These are phyloP conservation scores for Fraxinus albicans DNA, from an alignment of 305 asterid species.

Conservation along the genomic window DNA sequence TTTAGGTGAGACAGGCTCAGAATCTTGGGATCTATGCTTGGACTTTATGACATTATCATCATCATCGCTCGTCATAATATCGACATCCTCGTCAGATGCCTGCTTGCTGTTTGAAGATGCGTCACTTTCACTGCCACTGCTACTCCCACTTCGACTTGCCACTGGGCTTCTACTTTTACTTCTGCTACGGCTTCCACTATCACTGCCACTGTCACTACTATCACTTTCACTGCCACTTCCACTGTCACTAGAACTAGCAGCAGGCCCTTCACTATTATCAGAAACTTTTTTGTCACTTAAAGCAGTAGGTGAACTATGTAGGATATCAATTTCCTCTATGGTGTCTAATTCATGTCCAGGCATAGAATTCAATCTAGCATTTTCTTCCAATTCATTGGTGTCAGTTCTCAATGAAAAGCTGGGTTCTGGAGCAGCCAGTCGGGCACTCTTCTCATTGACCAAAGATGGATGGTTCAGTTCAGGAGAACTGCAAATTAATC, in stretches of 20 bases:
- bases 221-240: conserved; percentile 53
- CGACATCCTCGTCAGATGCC: conserved; percentile 94
- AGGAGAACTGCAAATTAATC: conserved; percentile 61
- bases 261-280: conserved; percentile 51
- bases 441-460: conserved; percentile 46
- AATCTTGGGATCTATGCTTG: conserved; percentile 45
- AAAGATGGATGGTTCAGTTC: conserved; percentile 52
- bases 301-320: conserved; percentile 50
- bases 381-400: conserved; percentile 49
- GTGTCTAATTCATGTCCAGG: conserved; percentile 44
- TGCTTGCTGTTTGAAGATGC: conserved; percentile 90
- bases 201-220: conserved; percentile 64
- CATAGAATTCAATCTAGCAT: conserved; percentile 43
- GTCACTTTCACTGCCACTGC: conserved; percentile 88
- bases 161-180: conserved; percentile 72
- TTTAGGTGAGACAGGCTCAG: conserved; percentile 41
- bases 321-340: conserved; percentile 44
- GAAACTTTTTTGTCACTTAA: conserved; percentile 50
- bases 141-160: conserved; percentile 71
- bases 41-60: conserved; percentile 46
- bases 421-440: conserved; percentile 47
- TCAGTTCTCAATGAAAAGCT: conserved; percentile 40
- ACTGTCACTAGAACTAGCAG: conserved; percentile 73
- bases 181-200: conserved; percentile 58
- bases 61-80: conserved; percentile 77